Evolutionary conservation across 148 eudicot genomes (phyloP).

Genomic region (Amaranthus hypochondriacus): DNA sequence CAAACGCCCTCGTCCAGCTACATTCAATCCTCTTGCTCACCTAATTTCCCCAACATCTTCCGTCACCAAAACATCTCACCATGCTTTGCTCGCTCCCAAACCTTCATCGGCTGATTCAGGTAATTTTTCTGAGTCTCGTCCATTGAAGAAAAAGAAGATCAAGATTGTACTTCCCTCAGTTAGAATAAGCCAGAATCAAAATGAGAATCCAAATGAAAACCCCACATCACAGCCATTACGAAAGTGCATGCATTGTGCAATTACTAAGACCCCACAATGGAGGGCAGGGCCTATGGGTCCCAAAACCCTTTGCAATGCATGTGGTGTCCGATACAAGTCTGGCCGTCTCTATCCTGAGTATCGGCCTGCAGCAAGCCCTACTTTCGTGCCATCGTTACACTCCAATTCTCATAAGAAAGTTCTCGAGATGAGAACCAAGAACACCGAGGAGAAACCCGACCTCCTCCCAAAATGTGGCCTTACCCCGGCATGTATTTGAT

Average conservation of each 20-base stretch:
- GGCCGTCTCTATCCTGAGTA: conserved; percentile 94
- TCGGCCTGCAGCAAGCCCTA: conserved; percentile 94
- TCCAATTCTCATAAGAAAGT: conserved; percentile 97
- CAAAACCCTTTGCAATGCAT: conserved; percentile 90
- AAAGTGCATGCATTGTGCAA: conserved; percentile 89
- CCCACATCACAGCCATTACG: conserved; percentile 41
- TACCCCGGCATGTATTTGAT: conserved; percentile 28
- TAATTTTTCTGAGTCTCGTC: conserved; percentile 31
- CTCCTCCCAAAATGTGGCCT: conserved; percentile 31
- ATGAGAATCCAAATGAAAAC: conserved; percentile 12
- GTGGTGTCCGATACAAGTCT: conserved; percentile 87
- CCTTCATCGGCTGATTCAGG: conserved; percentile 32
- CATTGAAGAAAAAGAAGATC: conserved; percentile 49
- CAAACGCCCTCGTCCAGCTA: conserved; percentile 85
- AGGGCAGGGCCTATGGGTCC: conserved; percentile 95
- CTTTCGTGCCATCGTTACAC: conserved; percentile 69
- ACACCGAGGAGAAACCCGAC: conserved; percentile 15
- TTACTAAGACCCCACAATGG: conserved; percentile 97
- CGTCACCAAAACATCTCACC: conserved; percentile 20
- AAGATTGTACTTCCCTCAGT: conserved; percentile 37
- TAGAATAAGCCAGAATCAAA: conserved; percentile 19
- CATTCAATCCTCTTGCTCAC: conserved; percentile 48
- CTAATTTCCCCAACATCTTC: conserved; percentile 42
- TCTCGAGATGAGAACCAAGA: conserved; percentile 71
- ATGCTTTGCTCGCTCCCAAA: conserved; percentile 2